phyloP scores from a whole-genome alignment of 352 stramenopile species.

The Pythium aquatile region DNA sequence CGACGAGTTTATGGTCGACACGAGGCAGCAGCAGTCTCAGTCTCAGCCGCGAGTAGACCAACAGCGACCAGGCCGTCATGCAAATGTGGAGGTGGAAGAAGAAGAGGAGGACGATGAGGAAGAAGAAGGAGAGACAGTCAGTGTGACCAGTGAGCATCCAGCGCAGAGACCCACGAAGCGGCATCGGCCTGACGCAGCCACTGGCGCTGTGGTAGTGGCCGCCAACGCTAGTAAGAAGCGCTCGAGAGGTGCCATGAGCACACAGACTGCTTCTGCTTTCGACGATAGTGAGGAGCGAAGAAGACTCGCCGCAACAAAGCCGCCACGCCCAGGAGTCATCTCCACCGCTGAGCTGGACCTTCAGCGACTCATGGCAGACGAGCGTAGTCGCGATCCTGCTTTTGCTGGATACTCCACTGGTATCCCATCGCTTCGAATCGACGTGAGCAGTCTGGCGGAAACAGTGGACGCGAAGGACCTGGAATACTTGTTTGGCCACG shows the following conservation, averaged over 20 bases:
- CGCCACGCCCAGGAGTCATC: slow-evolving; percentile 52
- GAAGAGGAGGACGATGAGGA: slow-evolving; percentile 8
- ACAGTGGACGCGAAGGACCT: slow-evolving; percentile 54
- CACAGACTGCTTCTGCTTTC: background rate
- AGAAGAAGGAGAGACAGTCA: background rate
- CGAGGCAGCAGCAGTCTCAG: background rate
- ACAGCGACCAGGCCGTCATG: background rate
- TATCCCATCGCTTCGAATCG: slow-evolving; percentile 26
- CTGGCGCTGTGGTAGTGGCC: background rate
- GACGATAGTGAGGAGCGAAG: background rate
- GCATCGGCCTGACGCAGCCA: background rate
- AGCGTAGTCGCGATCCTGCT: slow-evolving; percentile 31
- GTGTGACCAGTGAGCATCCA: background rate
- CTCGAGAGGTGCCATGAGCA: background rate
- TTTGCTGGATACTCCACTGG: slow-evolving; percentile 43
- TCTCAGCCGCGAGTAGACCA: background rate
- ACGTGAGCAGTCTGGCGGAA: slow-evolving; percentile 45
- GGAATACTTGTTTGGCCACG: slow-evolving; percentile 53
- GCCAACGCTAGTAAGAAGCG: background rate
- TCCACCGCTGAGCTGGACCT: slow-evolving; percentile 52
- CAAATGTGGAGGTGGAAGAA: slow-evolving; percentile 8
- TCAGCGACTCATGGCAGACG: slow-evolving; percentile 33
- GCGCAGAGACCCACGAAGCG: slow-evolving; percentile 3
- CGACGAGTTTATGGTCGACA: slow-evolving; percentile 11
- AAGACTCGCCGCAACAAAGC: background rate